Evolutionary conservation across 2,329 filamentous ascomycete species (phyloP), one percentile per base, ranked within the genome.

Genomic region (Dichotomopilus funicola): DNA sequence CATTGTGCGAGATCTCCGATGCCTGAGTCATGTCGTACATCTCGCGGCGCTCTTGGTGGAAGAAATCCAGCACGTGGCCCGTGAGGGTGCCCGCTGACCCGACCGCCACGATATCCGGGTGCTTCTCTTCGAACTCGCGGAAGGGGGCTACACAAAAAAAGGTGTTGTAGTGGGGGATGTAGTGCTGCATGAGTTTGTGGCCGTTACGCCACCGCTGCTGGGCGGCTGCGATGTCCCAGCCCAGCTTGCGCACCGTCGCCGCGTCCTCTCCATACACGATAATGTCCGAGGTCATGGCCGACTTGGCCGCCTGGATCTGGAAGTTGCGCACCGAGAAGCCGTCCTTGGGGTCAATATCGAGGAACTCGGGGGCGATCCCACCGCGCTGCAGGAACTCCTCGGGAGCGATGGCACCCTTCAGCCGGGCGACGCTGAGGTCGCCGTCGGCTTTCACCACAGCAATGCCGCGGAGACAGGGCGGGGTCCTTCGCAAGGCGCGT

Each of bases 321-420:
- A 99, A 99, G 70, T 97, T 97, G 46, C 94, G 84, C 44, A 97
- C 91, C 4, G 90, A 96, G 68, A 97, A 97, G 7, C 94, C 94
- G 62, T 95, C 89, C 54, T 76, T 81, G 1, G 94, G 94, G 66
- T 99, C 94, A 42, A 86, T 80, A 44, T 95, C 89, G 58, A 91
- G 74, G 66, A 99, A 96, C 27, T 84, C 78, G 45, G 80, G 72
- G 12, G 72, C 71, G 2, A 66, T 67, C 2, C 70, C 68, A 0
- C 71, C 70, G 0, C 75, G 64, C 40, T 83, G 78, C 55, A 97
- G 71, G 45, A 97, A 78, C 70, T 97, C 94, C 1, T 88, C 82
- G 0, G 91, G 87, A 3, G 86, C 79, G 62, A 97, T 81, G 31
- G 94, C 90, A 35, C 92, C 92, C 70, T 95, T 96, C 58, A 99